Evolutionary conservation across 305 asterid species (phyloP).

Genomic region (Stenogyne calaminthoides): DNA sequence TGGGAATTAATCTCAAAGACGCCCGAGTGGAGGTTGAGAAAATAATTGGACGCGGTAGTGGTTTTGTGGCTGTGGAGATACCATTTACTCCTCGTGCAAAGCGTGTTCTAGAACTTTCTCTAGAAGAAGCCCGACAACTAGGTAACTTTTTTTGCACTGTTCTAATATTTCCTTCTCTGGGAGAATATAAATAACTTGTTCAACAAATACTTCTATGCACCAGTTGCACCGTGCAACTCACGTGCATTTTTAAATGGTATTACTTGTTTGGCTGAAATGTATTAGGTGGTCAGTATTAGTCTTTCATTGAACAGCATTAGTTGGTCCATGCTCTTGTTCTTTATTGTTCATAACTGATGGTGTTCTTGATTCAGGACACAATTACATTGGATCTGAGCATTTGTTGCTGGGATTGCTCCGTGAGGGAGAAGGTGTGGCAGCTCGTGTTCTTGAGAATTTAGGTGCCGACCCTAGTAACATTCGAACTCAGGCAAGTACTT

Average conservation of each 20-base stretch:
- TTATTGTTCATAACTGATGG: conserved; percentile 7
- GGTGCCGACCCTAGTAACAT: conserved; percentile 97
- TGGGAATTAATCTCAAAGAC: conserved; percentile 94
- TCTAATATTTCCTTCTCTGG: not conserved
- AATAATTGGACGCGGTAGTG: conserved; percentile 96
- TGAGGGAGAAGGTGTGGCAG: conserved; percentile 99
- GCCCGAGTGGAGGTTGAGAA: conserved; percentile 99
- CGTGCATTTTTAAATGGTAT: too few relatives aligned
- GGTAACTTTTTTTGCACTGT: conserved; percentile 48
- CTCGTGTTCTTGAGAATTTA: conserved; percentile 92
- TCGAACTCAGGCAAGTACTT: conserved; percentile 77
- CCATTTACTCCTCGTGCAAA: conserved; percentile 99
- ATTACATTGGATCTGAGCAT: conserved; percentile 98
- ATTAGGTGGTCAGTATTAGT: too few relatives aligned
- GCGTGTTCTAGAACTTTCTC: conserved; percentile 90
- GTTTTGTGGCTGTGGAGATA: conserved; percentile 96
- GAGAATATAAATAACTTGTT: too few relatives aligned
- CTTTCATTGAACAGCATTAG: too few relatives aligned
- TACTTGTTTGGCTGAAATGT: too few relatives aligned
- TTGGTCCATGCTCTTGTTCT: conserved; percentile 10
- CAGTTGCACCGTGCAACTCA: too few relatives aligned
- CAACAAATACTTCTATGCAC: too few relatives aligned
- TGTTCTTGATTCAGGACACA: conserved; percentile 58
- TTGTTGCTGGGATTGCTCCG: conserved; percentile 96
- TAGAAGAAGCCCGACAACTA: conserved; percentile 98